Percentiles rank a stretch among this genome's conserved stretches.
phyloP scores from a whole-genome alignment of 352 stramenopile species.

The Globisporangium polare region DNA sequence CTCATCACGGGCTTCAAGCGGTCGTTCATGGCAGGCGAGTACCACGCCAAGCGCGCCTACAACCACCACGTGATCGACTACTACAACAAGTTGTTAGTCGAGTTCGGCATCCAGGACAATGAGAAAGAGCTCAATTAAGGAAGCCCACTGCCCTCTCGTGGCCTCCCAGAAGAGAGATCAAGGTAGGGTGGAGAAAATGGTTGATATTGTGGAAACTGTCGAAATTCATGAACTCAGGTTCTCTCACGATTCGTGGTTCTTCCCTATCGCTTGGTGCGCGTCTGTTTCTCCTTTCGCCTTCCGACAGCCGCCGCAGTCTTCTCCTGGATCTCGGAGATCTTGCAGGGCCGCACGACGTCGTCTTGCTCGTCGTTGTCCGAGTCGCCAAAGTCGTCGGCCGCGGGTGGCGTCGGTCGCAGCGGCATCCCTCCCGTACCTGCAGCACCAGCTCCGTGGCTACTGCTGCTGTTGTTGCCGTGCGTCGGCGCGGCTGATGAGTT shows the following conservation, averaged over 20 bases:
- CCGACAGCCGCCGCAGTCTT: conserved; percentile 63
- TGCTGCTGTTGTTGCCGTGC: conserved; percentile 19
- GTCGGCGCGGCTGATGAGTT: conserved; percentile 10
- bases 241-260: background rate
- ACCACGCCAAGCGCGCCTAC: conserved; percentile 74
- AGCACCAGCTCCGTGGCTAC: background rate
- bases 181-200: background rate
- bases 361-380: conserved; percentile 75
- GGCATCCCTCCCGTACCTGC: conserved; percentile 14
- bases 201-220: background rate
- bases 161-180: background rate
- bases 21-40: conserved; percentile 81
- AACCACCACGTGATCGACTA: conserved; percentile 85
- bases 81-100: conserved; percentile 69
- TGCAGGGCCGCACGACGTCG: conserved; percentile 58
- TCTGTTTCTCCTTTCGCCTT: conserved; percentile 67
- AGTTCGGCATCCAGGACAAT: conserved; percentile 60
- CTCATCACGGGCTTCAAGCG: conserved; percentile 85
- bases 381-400: conserved; percentile 69
- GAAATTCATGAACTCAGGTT: background rate
- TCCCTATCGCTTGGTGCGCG: conserved; percentile 35
- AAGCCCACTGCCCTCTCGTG: no score
- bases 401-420: conserved; percentile 48
- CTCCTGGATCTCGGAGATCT: conserved; percentile 79
- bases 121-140: background rate